Evolutionary conservation across 441 rosid species (phyloP), one percentile per base, ranked within the genome.

Genomic region (Macaranga tanarius): DNA sequence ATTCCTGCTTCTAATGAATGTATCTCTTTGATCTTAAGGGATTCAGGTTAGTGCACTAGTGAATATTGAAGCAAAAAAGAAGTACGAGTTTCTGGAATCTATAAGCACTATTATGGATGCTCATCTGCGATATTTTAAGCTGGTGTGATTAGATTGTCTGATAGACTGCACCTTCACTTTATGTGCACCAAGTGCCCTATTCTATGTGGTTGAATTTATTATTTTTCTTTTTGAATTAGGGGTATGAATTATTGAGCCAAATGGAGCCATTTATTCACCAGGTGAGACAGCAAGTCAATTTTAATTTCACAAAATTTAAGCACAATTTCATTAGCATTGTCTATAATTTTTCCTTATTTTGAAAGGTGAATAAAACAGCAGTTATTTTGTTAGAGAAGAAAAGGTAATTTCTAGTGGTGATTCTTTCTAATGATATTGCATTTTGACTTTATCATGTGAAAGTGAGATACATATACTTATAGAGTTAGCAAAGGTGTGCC

Each of bases 91-190:
- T 83, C 74, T 93, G 86, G 97, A 93, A 86, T 90, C 97, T 67
- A 78, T 91, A 70, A 93, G 98, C 85, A 92, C 96, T 74, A 88
- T 91, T 71, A 84, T 89, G 98, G 94, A 91, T 86, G 93, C 89
- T 56, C 96, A 93, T 86, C 87, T 93, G 79, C 86, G 94, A 90
- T 89, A 88, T 76, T 93, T 91, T 77, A 93, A 91, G 83, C 89
- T 87, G 89, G 97, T 91, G 60, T 73, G 83, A 52, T 48, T 74
- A 65, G 78, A 62, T 20, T 48, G 23, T 51, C 50, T 42, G 16
- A 31, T 56, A 28, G 60, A 20, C 45, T 51, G 2, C 44, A 17
- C 62, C 66, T 44, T 70, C 70, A 63, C 23, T 60, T 45, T 59
- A n/a, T 59, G 28, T 25, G 57, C 47, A 20, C 26, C 44, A 6